Evolutionary conservation across 2,329 filamentous ascomycete genomes (phyloP).

Genomic region (Ramichloridium luteum): DNA sequence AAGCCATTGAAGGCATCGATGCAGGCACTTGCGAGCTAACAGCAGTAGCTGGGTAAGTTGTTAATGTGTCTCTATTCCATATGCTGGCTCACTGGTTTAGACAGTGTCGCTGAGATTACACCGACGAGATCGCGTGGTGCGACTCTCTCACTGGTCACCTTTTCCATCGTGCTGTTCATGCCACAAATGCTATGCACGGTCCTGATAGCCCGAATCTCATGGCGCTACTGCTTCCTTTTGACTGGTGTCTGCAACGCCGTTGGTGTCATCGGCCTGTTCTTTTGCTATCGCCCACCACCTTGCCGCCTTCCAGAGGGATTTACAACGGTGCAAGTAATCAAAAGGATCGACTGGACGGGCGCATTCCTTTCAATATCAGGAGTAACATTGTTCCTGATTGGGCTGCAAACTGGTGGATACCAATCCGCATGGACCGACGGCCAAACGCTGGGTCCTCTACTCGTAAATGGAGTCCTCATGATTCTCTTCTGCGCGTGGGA

Average conservation of each 20-base stretch:
- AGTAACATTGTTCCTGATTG: constrained; percentile 40
- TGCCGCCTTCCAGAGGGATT: constrained; percentile 28
- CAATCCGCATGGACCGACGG: constrained; percentile 15
- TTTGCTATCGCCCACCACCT: constrained; percentile 44
- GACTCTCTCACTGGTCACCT: constrained; percentile 33
- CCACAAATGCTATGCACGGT: constrained; percentile 51
- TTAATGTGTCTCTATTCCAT: not conserved
- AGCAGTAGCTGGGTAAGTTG: constrained; percentile 13
- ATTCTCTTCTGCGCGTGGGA: constrained; percentile 21
- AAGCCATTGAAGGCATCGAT: constrained; percentile 14
- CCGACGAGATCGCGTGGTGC: constrained; percentile 14
- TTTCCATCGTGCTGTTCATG: constrained; percentile 50
- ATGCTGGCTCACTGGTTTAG: not conserved
- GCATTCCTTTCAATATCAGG: constrained; percentile 39
- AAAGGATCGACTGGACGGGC: constrained; percentile 38
- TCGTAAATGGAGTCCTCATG: constrained; percentile 16
- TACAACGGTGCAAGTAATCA: constrained; percentile 29
- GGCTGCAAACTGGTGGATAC: constrained; percentile 18
- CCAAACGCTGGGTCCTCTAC: constrained; percentile 18
- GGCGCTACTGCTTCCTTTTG: constrained; percentile 44
- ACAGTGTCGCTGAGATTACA: constrained; percentile 16
- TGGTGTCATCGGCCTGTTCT: constrained; percentile 37
- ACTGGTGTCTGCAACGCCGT: constrained; percentile 41
- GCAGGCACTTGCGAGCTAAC: constrained; percentile 15
- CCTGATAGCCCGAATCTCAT: constrained; percentile 38